These are phyloP conservation scores for Trichoderma virens DNA, from an alignment of 495 filamentous ascomycete genomes.

Conservation along the genomic window DNA sequence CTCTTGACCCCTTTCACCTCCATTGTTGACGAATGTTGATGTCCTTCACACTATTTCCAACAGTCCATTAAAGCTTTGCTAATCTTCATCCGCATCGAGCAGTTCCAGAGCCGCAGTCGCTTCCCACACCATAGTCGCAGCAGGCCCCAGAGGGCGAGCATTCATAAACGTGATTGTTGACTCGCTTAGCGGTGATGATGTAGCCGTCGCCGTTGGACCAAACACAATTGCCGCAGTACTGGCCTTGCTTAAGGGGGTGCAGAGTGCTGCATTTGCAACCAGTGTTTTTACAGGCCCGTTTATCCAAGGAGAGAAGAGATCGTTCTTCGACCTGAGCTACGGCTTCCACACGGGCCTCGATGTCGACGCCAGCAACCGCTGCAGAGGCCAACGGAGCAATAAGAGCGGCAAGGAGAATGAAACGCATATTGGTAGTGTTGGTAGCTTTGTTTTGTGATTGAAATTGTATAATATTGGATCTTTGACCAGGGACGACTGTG, in stretches of 20 bases:
- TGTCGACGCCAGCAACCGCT: not conserved
- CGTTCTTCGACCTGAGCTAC: not conserved
- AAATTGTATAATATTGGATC: not conserved
- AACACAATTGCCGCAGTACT: slow-evolving; percentile 14
- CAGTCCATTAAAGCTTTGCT: not conserved
- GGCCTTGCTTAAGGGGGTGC: slow-evolving; percentile 12
- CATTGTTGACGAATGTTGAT: no score
- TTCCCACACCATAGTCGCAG: slow-evolving; percentile 15
- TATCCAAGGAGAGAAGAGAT: not conserved
- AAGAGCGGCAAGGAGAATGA: not conserved
- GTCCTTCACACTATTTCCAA: not conserved
- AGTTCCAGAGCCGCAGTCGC: slow-evolving; percentile 9
- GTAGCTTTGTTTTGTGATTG: not conserved
- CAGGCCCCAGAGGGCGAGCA: slow-evolving; percentile 15
- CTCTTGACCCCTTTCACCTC: no score
- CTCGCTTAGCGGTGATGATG: slow-evolving; percentile 15
- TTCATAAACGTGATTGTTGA: slow-evolving; percentile 16
- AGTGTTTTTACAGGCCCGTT: slow-evolving; percentile 13
- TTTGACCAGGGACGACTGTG: not conserved
- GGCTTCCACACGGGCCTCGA: not conserved
- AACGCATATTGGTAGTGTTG: not conserved
- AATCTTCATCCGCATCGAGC: slow-evolving; percentile 8
- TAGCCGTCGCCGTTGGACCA: slow-evolving; percentile 7
- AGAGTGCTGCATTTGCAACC: slow-evolving; percentile 15
- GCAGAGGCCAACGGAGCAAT: not conserved